A percentile compares a stretch with the other conserved stretches of the same genome.
These are phyloP conservation scores for Xylariaceae sp. DNA, from an alignment of 2,329 filamentous ascomycete genomes.

Conservation along the genomic window DNA sequence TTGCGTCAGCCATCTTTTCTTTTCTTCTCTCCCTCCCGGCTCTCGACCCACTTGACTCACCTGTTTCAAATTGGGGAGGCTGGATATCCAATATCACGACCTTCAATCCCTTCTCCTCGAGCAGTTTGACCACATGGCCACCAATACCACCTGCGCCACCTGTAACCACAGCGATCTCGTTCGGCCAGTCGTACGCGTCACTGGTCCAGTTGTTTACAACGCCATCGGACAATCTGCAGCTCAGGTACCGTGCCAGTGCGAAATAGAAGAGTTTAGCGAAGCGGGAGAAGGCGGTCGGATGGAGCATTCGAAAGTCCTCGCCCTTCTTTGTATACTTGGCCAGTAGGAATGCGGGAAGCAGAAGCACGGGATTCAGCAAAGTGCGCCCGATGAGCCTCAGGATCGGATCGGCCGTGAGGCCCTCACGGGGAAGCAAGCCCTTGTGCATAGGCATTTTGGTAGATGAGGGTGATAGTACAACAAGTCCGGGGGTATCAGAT, in stretches of 20 bases:
- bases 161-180: conserved; percentile 67
- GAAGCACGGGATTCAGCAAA: conserved; percentile 58
- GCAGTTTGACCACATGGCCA: conserved; percentile 54
- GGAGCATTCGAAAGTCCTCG: conserved; percentile 46
- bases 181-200: conserved; percentile 59
- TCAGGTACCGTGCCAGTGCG: conserved; percentile 44
- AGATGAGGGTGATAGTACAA: neutral
- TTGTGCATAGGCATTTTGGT: conserved; percentile 42
- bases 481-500: no score
- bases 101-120: conserved; percentile 60
- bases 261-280: conserved; percentile 50
- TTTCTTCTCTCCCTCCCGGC: neutral
- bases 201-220: conserved; percentile 44
- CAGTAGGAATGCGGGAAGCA: conserved; percentile 59
- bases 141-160: conserved; percentile 73
- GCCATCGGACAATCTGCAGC: conserved; percentile 45
- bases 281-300: conserved; percentile 45
- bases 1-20: conserved; percentile 18
- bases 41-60: no score
- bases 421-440: conserved; percentile 50
- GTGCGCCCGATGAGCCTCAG: conserved; percentile 53
- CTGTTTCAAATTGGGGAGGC: conserved; percentile 30
- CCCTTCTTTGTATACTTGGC: conserved; percentile 60
- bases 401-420: conserved; percentile 56
- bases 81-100: conserved; percentile 70